A percentile compares a stretch with the other conserved stretches of the same genome.
Conservation (phyloP, 2,329 filamentous ascomycete genomes). For the Pseudophaeomoniella oleicola region DNA sequence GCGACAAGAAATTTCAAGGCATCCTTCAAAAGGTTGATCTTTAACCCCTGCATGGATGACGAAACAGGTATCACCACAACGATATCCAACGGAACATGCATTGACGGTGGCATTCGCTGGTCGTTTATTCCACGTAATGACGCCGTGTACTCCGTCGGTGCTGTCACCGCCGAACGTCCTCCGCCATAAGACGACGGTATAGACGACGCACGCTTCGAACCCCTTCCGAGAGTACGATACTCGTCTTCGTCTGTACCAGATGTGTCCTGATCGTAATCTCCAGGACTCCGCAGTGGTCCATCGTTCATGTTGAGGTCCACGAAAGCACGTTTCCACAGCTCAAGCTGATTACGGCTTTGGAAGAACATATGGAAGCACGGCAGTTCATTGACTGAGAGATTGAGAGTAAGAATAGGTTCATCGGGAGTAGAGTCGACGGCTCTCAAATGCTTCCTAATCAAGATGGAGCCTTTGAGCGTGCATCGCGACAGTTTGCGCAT, state of each 20-base stretch:
- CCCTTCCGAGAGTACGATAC: constrained; percentile 36
- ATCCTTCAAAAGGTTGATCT: constrained; percentile 87
- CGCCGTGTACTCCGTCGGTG: constrained; percentile 81
- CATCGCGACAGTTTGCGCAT: constrained; percentile 57
- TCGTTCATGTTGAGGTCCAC: constrained; percentile 68
- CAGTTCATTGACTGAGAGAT: constrained; percentile 78
- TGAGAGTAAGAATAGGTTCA: constrained; percentile 74
- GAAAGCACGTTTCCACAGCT: constrained; percentile 79
- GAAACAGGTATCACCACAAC: constrained; percentile 95
- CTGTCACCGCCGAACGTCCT: constrained; percentile 69
- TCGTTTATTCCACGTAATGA: constrained; percentile 35
- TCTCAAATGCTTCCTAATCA: constrained; percentile 96
- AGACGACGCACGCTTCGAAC: constrained; percentile 62
- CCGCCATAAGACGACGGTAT: constrained; percentile 70
- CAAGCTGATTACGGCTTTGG: constrained; percentile 66
- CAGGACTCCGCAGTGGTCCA: constrained; percentile 42
- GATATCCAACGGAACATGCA: constrained; percentile 87
- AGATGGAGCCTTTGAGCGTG: constrained; percentile 89
- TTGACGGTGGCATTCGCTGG: constrained; percentile 28
- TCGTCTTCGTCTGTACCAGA: constrained; percentile 71
- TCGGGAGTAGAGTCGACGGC: constrained; percentile 63
- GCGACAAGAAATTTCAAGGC: constrained; percentile 83
- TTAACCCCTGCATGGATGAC: constrained; percentile 98
- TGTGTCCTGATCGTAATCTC: constrained; percentile 22
- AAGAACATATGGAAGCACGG: constrained; percentile 92